Evolutionary conservation across 2,329 filamentous ascomycete genomes (phyloP), one percentile per base, ranked within the genome.

Genomic region (Aureobasidium leucospermi): DNA sequence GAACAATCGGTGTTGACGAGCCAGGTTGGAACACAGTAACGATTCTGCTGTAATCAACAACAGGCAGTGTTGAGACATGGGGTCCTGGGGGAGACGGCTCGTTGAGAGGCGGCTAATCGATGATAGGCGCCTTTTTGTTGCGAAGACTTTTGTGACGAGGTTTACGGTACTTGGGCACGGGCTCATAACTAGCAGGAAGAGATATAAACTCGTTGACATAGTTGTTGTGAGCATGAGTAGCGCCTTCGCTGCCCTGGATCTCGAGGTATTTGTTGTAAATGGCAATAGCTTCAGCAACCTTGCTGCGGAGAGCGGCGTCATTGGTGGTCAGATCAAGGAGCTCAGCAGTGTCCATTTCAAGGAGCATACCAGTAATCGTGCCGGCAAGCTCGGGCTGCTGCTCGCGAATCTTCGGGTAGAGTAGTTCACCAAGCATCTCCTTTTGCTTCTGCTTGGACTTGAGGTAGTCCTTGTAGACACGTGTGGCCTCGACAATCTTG

Each of bases 211-310:
- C 9, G 15, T 9, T 38, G 9, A 38, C 9, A 38, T 15, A 10
- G 34, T 38, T 15, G 9, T 38, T 38, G 34, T 15, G 34, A 23
- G 23, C 23, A 23, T 3, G 23, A 23, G 23, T 23, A 23, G 23
- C 23, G 23, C 23, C 23, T 23, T 23, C 23, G 23, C 23, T 23
- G 23, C 23, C 23, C 74, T 94, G 90, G 71, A 84, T 85, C 86
- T 97, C 96, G 79, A 97, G 87, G 76, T 99, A 99, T 77, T 99
- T 94, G 72, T 99, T 91, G 75, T 97, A 99, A 69, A 99, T 94
- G 67, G 85, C 89, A 73, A 99, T 88, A 66, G 94, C 94, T 49
- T 49, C 47, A 49, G 19, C 16, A 15, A 8, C 32, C 87, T 99
- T 99, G 75, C 87, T 85, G 74, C 90, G 89, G 62, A 99, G 87